Base-by-base conservation (phyloP, 768 basidiomycete species). In the Gymnopilus dilepis region DNA sequence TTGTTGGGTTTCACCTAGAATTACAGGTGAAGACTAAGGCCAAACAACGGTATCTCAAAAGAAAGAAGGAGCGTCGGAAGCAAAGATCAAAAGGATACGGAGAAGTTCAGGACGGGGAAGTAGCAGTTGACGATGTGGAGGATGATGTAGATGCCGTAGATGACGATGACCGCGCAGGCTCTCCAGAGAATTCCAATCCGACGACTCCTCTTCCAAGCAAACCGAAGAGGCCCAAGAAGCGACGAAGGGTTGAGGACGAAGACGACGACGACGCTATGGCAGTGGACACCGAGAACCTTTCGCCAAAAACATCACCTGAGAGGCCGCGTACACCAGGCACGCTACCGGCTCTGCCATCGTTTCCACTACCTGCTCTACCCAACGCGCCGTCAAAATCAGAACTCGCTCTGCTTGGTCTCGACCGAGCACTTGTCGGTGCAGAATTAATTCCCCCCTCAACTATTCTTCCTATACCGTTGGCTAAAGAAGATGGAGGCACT, bases 371-470 rank as follows among this genome's bases (percentile, higher is more conserved):
- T 4, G 77, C 78, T 6, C 77, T 83, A 19, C 92, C 92, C 0
- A 76, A 86, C 67, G 85, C 87, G 0, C 92, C 92, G 1, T 86
- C 90, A 15, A 87, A 86, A 71, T 78, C 84, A 3, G 78, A 80
- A n/a, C 85, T 95, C 19, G 88, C 88, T 8, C 76, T 90, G 31
- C 92, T 94, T 72, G 92, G 93, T 12, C 79, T 95, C 13, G 92
- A 95, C 73, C 80, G 82, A 67, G 90, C 88, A 24, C 75, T 95
- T 4, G 72, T 89, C 9, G 82, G 83, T 55, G 93, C 93, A 3
- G 85, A 89, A 64, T 64, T 91, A 11, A 84, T 96, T 15, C 80
- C 90, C 56, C 83, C 92, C 17, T 66, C 79, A 1, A 73, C 73
- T 4, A 70, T 79, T 2, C 66, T 83, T 2, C 74, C 82, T 15